Base-by-base conservation (phyloP, 371 early-diverging fungal species). In the Phascolomyces articulosus region DNA sequence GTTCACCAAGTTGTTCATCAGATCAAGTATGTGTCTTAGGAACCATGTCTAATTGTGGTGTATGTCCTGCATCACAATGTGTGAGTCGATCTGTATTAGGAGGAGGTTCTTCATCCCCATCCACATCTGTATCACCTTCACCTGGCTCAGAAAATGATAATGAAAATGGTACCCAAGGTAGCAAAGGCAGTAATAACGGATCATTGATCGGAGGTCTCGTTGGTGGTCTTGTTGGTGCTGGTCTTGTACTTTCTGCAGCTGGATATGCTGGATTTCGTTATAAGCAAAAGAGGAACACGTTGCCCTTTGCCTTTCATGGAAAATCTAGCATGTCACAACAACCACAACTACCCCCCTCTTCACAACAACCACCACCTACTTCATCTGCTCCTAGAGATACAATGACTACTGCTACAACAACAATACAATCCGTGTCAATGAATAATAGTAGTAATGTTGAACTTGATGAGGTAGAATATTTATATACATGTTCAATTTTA, bases 201-300 rank as follows among this genome's bases (percentile, higher is more conserved):
- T 47, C 73, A 7, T 56, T 70, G 55, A 66, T 70, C 60, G 75
- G 73, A 21, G 78, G 73, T 1, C 38, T 80, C 8, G 72, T 80
- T 38, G 81, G 81, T 28, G 81, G 81, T 18, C 58, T 80, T 49
- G 60, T 80, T 1, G 81, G 79, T 38, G 77, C 66, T 47, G 74
- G 74, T 21, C 60, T 75, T 23, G 34, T 80, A 7, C 28, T 77
- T 21, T 70, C 72, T 27, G 65, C 56, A n/a, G 53, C 58, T 20
- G 68, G 62, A 6, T 75, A 61, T 41, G 56, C 60, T 23, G 57
- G 62, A 27, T 51, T 73, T 41, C 62, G 72, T 20, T 67, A 68
- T 34, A 67, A 66, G 38, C 67, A 72, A 65, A 41, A 59, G 23
- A 68, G 67, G 28, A 61, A 44, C 47, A 65, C 47, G 53, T 54